Percentiles rank a stretch among this genome's conserved stretches.
phyloP scores from a whole-genome alignment of 2,329 filamentous ascomycete genomes.

The Monilinia vaccinii-corymbosi region DNA sequence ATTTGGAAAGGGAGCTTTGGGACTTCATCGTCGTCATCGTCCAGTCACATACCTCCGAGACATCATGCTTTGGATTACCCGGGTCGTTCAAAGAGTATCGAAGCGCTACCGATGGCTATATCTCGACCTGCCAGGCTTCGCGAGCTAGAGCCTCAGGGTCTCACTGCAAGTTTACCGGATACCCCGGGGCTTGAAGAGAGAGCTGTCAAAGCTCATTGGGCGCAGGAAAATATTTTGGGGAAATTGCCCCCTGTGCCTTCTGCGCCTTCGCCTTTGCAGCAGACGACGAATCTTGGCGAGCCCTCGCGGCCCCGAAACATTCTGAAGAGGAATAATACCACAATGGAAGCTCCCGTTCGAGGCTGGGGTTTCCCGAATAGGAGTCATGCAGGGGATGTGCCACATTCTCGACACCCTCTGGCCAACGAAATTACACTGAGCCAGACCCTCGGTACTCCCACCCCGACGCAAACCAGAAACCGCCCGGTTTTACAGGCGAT shows the following conservation, averaged over 20 bases:
- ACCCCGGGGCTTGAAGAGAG: no score
- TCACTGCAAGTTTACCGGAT: background rate
- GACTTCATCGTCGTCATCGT: background rate
- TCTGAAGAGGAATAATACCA: background rate
- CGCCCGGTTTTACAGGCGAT: background rate
- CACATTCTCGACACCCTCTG: background rate
- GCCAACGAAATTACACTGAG: background rate
- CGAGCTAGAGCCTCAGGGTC: background rate
- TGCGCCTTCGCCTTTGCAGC: background rate
- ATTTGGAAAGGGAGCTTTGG: background rate
- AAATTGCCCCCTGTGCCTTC: background rate
- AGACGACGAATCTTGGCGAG: background rate
- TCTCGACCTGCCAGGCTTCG: background rate
- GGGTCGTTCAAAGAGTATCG: background rate
- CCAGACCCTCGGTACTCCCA: background rate
- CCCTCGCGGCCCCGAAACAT: background rate
- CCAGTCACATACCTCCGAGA: background rate
- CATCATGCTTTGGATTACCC: background rate
- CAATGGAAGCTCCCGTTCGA: background rate
- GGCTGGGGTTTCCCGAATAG: background rate
- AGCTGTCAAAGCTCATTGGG: background rate
- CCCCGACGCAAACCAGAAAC: background rate
- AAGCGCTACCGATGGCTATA: background rate
- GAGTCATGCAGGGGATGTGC: background rate
- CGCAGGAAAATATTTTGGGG: background rate